Evolutionary conservation across 768 basidiomycete species (phyloP).

Genomic region (Serendipita sp.): DNA sequence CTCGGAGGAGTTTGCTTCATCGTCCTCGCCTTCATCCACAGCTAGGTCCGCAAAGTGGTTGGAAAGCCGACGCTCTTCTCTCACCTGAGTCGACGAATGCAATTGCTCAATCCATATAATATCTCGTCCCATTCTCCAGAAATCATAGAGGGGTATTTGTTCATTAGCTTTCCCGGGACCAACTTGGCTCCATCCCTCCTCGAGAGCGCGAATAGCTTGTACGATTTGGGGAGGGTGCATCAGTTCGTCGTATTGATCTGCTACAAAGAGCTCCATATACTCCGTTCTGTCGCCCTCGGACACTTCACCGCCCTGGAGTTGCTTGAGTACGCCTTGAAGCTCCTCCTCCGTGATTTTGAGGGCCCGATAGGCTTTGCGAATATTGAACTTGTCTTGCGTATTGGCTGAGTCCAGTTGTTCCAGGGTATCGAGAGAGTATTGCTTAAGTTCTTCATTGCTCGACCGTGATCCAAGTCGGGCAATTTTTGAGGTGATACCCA

Average conservation of each 20-base stretch:
- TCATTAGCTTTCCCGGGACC: not conserved
- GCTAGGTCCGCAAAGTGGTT: too few species aligned
- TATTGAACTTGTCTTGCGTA: conserved; percentile 22
- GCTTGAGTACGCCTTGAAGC: conserved; percentile 32
- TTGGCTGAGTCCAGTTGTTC: conserved; percentile 29
- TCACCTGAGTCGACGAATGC: not conserved
- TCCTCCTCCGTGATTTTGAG: conserved; percentile 33
- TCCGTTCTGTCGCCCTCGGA: conserved; percentile 25
- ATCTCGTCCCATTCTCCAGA: conserved; percentile 33
- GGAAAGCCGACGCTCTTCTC: too few species aligned
- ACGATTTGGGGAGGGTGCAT: conserved; percentile 32
- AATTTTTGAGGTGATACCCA: conserved; percentile 42
- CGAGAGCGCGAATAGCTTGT: not conserved
- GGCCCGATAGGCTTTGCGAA: conserved; percentile 19
- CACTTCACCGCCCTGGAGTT: conserved; percentile 23
- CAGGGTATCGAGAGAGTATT: conserved; percentile 44
- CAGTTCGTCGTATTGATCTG: conserved; percentile 33
- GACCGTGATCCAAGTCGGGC: conserved; percentile 57
- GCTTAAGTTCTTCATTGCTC: conserved; percentile 38
- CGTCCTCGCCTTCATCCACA: not conserved
- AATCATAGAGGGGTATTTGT: conserved; percentile 24
- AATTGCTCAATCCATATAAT: conserved; percentile 24
- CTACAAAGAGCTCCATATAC: conserved; percentile 31
- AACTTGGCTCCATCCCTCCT: not conserved
- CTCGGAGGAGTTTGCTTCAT: not conserved